Base-by-base conservation (phyloP, 208 protist species). In the Sergeia podlipaevii region DNA sequence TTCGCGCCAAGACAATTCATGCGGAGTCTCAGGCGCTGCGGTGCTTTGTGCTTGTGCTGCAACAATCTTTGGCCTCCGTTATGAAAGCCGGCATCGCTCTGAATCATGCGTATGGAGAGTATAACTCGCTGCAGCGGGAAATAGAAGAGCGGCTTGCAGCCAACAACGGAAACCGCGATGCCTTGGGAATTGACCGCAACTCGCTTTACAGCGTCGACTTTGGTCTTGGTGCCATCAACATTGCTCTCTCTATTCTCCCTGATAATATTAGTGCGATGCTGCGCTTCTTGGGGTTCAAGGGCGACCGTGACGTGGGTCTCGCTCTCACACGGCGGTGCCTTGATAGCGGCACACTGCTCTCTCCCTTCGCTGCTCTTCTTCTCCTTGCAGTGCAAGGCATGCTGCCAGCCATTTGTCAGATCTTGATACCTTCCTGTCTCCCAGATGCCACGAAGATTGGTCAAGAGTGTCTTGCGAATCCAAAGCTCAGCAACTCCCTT, bases 271-370 rank as follows among this genome's bases (percentile, higher is more conserved):
- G 58, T 21, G 33, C 42, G 18, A 52, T 85, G 44, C 60, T 89
- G 36, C 68, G 58, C 23, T 58, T 83, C 33, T 56, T 87, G 3
- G 83, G 83, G 15, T 58, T 79, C 36, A 65, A 49, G 1, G 57
- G 70, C 54, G 60, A 91, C 54, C 65, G 67, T 1, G 59, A 79
- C 38, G 41, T 53, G 30, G 83, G 83, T 13, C 49, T 85, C 13
- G 23, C 39, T 2, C 44, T 74, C 24, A 48, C 83, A 30, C 47
- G 30, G 17, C 51, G 60, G 44, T 83, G 70, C 47, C 65, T 77
- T 46, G 64, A 82, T 27, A 85, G 79, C 50, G 24, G 77, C 47
- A 83, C 70, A 1, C 53, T 91, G 8, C 71, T 78, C 47, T 75
- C 76, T 0, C 74, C 83, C 0, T 72, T 91, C 36, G 60, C 83